phyloP scores from a whole-genome alignment of 176 grass and related monocot species.

The Lolium rigidum region DNA sequence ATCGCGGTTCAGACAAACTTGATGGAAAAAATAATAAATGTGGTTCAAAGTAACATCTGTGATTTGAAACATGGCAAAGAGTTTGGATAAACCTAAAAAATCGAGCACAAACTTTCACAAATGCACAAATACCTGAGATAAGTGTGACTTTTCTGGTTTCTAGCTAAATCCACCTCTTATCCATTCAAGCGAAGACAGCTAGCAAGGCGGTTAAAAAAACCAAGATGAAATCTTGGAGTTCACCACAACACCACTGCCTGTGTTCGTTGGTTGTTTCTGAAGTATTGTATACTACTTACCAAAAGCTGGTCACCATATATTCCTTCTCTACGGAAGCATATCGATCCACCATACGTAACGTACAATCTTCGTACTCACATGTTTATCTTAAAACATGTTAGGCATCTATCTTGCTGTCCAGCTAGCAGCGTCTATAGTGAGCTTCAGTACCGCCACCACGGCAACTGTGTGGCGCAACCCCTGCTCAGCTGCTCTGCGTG shows the following conservation, averaged over 20 bases:
- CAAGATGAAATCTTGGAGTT: background rate
- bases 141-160: too few species aligned
- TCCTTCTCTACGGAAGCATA: constrained; percentile 54
- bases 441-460: background rate
- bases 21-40: too few species aligned
- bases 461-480: too few species aligned
- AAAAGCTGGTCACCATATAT: constrained; percentile 48
- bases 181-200: too few species aligned
- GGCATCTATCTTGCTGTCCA: background rate
- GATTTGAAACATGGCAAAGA: too few species aligned
- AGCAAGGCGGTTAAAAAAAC: background rate
- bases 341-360: constrained; percentile 33
- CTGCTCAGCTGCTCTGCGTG: too few species aligned
- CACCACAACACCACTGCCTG: background rate
- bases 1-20: too few species aligned
- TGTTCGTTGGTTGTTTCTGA: constrained; percentile 25
- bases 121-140: too few species aligned
- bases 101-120: too few species aligned
- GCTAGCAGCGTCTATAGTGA: background rate
- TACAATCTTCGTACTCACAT: constrained; percentile 44
- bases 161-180: too few species aligned
- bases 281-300: constrained; percentile 22
- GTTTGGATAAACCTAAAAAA: too few species aligned
- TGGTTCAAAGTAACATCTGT: too few species aligned
- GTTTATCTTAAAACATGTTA: background rate